These are phyloP conservation scores for Cytospora chrysosperma DNA, from an alignment of 2,329 filamentous ascomycete species.

Conservation along the genomic window DNA sequence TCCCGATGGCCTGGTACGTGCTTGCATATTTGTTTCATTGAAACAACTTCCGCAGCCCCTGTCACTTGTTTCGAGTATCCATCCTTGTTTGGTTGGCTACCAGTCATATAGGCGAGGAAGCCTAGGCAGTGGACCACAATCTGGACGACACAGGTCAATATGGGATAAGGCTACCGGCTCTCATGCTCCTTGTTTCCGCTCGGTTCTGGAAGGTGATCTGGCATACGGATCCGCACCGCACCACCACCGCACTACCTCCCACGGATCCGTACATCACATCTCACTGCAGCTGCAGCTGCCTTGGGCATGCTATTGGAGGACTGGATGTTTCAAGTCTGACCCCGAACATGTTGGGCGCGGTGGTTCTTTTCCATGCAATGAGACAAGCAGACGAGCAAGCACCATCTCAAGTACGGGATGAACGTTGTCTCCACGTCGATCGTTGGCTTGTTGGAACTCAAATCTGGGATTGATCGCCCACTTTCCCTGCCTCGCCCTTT, in stretches of 20 bases:
- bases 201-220: neutral
- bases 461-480: neutral
- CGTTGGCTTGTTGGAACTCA: neutral
- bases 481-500: neutral
- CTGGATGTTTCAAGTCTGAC: neutral
- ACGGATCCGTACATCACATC: neutral
- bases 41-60: neutral
- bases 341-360: neutral
- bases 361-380: neutral
- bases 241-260: neutral
- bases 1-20: neutral
- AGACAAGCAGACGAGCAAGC: no score
- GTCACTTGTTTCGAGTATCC: neutral
- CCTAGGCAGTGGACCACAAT: neutral
- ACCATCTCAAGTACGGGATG: neutral
- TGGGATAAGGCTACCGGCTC: neutral
- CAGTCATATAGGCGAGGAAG: neutral
- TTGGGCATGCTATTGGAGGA: neutral
- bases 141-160: neutral
- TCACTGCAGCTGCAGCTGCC: neutral
- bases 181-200: neutral
- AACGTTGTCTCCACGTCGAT: conserved; percentile 11
- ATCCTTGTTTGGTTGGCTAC: neutral
- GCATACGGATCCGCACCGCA: neutral
- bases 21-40: neutral